Conservation (phyloP, 148 eudicot species). For the Spergularia bocconei region DNA sequence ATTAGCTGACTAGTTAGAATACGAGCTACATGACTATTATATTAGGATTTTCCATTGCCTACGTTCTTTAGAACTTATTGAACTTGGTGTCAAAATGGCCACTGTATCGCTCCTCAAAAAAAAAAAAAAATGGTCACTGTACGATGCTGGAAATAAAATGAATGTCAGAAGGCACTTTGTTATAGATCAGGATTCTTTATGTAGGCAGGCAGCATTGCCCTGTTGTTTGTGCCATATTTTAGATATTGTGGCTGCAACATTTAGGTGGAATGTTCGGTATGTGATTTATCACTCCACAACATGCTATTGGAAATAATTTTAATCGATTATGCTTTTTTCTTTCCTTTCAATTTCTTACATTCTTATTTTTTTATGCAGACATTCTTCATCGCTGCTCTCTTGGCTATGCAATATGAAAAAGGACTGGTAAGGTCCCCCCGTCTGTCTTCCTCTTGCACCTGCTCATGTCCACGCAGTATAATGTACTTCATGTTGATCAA, state of each 20-base stretch:
- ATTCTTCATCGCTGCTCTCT: slow-evolving; percentile 93
- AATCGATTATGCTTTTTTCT: slow-evolving; percentile 17
- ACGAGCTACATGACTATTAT: too few species aligned
- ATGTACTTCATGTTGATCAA: background rate
- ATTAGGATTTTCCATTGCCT: background rate
- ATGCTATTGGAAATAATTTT: background rate
- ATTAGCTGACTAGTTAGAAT: too few species aligned
- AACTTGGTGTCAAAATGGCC: background rate
- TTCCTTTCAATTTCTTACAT: slow-evolving; percentile 14
- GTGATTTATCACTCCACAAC: background rate
- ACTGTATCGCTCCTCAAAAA: background rate
- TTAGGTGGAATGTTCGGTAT: background rate
- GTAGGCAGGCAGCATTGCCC: background rate
- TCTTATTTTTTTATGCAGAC: slow-evolving; percentile 43
- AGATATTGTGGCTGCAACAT: background rate
- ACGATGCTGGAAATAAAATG: background rate
- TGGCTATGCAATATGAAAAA: slow-evolving; percentile 94
- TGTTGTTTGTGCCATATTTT: background rate
- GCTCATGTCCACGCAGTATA: background rate
- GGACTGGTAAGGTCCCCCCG: slow-evolving; percentile 62
- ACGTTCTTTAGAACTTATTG: background rate
- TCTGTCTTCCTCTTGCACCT: slow-evolving; percentile 17
- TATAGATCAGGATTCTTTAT: background rate
- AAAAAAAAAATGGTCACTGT: background rate
- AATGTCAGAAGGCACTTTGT: background rate